These are phyloP conservation scores for Alternaria arborescens DNA, from an alignment of 2,329 filamentous ascomycete genomes.

Conservation along the genomic window DNA sequence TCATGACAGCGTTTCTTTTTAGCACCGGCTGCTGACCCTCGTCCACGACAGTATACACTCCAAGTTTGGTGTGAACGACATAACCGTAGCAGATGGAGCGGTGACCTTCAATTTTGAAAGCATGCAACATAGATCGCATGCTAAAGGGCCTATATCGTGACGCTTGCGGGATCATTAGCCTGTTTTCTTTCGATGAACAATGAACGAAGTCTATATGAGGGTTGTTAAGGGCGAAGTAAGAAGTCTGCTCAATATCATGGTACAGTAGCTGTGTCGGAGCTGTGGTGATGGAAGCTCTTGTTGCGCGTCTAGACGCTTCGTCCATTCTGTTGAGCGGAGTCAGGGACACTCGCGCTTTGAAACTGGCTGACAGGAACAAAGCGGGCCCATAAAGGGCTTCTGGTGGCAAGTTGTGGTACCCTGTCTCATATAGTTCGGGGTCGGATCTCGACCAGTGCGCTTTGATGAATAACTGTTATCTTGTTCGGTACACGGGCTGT, in stretches of 20 bases:
- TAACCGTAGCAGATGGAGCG: neutral
- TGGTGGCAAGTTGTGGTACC: neutral
- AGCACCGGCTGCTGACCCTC: neutral
- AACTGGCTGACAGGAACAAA: neutral
- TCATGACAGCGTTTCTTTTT: neutral
- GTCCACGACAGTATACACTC: neutral
- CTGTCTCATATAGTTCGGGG: neutral
- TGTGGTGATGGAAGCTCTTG: neutral
- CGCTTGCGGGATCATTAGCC: neutral
- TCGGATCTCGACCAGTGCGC: neutral
- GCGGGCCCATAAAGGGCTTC: neutral
- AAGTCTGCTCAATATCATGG: neutral
- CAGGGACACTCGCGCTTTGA: neutral
- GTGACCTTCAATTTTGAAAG: neutral
- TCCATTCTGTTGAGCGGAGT: neutral
- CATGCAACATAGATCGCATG: neutral
- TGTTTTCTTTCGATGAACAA: neutral
- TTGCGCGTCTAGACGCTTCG: neutral
- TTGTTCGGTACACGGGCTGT: neutral
- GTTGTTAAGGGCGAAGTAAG: neutral
- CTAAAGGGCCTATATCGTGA: neutral
- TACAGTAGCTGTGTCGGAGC: neutral
- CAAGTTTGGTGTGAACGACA: neutral
- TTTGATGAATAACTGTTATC: neutral
- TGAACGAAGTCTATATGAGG: neutral